A percentile compares a stretch with the other conserved stretches of the same genome.
Evolutionary conservation across 148 eudicot genomes (phyloP).

Genomic region (Diospyros kaki): DNA sequence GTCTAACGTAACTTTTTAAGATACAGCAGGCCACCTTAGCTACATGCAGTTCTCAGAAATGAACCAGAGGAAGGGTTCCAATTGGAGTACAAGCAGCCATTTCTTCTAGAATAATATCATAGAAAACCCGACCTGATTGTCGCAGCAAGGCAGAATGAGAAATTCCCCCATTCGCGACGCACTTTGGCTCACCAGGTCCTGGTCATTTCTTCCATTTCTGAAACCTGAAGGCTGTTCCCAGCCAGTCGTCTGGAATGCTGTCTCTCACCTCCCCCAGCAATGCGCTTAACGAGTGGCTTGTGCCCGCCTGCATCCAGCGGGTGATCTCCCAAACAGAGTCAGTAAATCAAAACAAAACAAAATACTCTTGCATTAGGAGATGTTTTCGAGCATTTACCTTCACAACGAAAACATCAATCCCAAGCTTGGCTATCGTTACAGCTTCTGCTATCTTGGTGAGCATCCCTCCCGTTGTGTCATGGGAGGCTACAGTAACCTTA

Average conservation of each 20-base stretch:
- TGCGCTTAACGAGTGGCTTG: slow-evolving; percentile 77
- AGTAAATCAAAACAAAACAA: background rate
- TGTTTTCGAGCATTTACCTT: slow-evolving; percentile 41
- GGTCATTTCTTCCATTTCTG: slow-evolving; percentile 27
- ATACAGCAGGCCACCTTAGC: too few relatives aligned
- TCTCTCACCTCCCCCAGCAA: slow-evolving; percentile 53
- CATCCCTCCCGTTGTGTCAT: slow-evolving; percentile 99
- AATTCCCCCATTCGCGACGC: too few relatives aligned
- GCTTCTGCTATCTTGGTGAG: slow-evolving; percentile 87
- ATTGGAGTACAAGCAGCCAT: too few relatives aligned
- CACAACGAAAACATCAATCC: slow-evolving; percentile 87
- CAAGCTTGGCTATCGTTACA: slow-evolving; percentile 83
- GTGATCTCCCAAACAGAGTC: background rate
- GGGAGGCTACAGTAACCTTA: slow-evolving; percentile 80
- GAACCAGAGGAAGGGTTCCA: too few relatives aligned
- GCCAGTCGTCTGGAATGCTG: slow-evolving; percentile 66
- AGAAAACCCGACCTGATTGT: too few relatives aligned
- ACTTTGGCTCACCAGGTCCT: background rate
- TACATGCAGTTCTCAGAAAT: too few relatives aligned
- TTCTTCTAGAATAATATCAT: too few relatives aligned
- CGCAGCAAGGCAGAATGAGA: too few relatives aligned
- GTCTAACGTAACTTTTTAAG: too few relatives aligned
- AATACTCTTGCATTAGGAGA: background rate
- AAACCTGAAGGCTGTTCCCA: slow-evolving; percentile 77
- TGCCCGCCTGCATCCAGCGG: slow-evolving; percentile 62